phyloP scores from a whole-genome alignment of 306 rosid genomes.

The Albizia julibrissin region DNA sequence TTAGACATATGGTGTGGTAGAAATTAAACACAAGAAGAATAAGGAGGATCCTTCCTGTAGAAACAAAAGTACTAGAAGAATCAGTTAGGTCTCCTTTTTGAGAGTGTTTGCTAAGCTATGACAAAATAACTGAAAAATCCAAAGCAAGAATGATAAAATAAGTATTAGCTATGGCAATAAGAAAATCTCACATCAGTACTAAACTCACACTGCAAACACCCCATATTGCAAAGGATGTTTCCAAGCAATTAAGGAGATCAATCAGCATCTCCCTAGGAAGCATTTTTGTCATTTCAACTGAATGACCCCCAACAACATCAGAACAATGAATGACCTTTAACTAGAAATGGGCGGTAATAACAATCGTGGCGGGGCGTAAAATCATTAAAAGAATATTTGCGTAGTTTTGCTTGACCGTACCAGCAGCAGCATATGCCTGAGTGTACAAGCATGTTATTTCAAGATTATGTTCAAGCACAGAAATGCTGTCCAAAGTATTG shows the following conservation, averaged over 20 bases:
- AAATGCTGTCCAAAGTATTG: not conserved
- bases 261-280: slow-evolving; percentile 73
- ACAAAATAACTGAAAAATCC: slow-evolving; percentile 19
- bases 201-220: slow-evolving; percentile 75
- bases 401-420: slow-evolving; percentile 94
- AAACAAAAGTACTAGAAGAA: slow-evolving; percentile 32
- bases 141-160: not conserved
- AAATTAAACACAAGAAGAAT: no score
- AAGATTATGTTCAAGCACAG: slow-evolving; percentile 13
- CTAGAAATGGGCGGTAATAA: slow-evolving; percentile 91
- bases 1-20: no score
- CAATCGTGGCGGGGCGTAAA: slow-evolving; percentile 97
- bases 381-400: slow-evolving; percentile 98
- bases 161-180: slow-evolving; percentile 15
- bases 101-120: slow-evolving; percentile 11
- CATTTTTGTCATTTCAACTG: slow-evolving; percentile 70
- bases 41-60: slow-evolving; percentile 49
- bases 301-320: slow-evolving; percentile 67
- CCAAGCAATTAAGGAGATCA: slow-evolving; percentile 63
- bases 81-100: slow-evolving; percentile 33
- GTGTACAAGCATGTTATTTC: no score
- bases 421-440: slow-evolving; percentile 99
- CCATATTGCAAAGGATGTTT: slow-evolving; percentile 71
- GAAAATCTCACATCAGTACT: slow-evolving; percentile 17
- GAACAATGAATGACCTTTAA: slow-evolving; percentile 72